phyloP scores from a whole-genome alignment of 2,329 filamentous ascomycete species.

The Exophiala calicioides region DNA sequence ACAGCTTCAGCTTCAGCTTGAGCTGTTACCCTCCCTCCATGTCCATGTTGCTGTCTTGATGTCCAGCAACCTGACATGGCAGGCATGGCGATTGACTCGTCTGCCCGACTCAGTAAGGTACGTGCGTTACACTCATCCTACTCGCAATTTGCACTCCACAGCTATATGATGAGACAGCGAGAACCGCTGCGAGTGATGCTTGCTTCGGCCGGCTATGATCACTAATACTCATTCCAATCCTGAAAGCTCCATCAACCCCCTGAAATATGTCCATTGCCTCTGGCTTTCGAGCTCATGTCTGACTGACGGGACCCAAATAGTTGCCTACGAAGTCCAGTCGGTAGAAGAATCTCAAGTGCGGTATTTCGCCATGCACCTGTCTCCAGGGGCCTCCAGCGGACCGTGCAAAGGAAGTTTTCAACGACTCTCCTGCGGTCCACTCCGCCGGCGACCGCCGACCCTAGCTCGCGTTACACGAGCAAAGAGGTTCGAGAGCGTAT shows the following conservation, averaged over 20 bases:
- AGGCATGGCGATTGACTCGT: slow-evolving; percentile 36
- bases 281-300: neutral
- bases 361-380: neutral
- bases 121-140: slow-evolving; percentile 24
- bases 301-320: slow-evolving; percentile 1
- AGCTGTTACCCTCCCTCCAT: neutral
- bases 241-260: slow-evolving; percentile 8
- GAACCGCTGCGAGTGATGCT: slow-evolving; percentile 71
- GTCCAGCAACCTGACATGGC: slow-evolving; percentile 42
- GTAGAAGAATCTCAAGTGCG: slow-evolving; percentile 1
- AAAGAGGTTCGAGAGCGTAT: slow-evolving; percentile 41
- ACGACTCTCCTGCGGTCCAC: neutral
- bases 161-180: slow-evolving; percentile 47
- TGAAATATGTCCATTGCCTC: neutral
- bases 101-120: slow-evolving; percentile 35
- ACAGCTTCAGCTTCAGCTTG: neutral
- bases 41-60: slow-evolving; percentile 36
- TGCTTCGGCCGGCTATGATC: slow-evolving; percentile 51
- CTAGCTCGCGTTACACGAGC: slow-evolving; percentile 1
- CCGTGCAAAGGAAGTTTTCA: slow-evolving; percentile 7
- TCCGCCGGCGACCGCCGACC: neutral
- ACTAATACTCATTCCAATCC: slow-evolving; percentile 26
- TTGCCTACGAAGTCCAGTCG: neutral
- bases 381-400: neutral
- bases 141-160: slow-evolving; percentile 4